These are phyloP conservation scores for Fabrea salina DNA, from an alignment of 169 alveolate genomes.

Conservation along the genomic window DNA sequence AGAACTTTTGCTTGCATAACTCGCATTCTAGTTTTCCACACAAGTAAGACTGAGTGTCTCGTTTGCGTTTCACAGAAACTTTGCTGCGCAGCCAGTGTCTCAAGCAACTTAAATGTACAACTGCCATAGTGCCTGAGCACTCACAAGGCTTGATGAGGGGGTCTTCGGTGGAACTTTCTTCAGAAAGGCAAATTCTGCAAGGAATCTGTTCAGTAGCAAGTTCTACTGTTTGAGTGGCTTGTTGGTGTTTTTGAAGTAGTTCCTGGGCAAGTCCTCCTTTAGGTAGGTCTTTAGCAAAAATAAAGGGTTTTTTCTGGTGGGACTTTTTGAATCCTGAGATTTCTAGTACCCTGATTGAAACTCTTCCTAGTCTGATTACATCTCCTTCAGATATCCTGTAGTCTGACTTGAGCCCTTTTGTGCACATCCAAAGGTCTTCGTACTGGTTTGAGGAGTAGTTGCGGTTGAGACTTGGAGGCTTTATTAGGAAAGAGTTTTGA, in stretches of 20 bases:
- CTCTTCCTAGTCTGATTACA: background rate
- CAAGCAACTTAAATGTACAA: constrained; percentile 93
- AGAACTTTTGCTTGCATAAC: constrained; percentile 82
- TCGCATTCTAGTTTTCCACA: constrained; percentile 59
- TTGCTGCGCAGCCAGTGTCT: constrained; percentile 85
- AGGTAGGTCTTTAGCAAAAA: too few relatives aligned
- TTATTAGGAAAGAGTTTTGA: too few relatives aligned
- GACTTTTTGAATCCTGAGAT: too few relatives aligned
- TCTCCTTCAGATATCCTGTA: constrained; percentile 14
- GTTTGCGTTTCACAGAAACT: background rate
- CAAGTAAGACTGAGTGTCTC: background rate
- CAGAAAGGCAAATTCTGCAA: constrained; percentile 92
- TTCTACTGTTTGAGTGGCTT: too few relatives aligned
- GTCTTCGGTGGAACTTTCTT: constrained; percentile 80
- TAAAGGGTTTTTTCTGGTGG: too few relatives aligned
- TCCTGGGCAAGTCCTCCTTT: too few relatives aligned
- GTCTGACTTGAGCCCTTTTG: too few relatives aligned
- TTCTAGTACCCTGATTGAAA: background rate
- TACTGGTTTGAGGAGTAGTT: too few relatives aligned
- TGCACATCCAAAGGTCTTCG: too few relatives aligned
- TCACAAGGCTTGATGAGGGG: constrained; percentile 90
- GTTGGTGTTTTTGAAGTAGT: too few relatives aligned
- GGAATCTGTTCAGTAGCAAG: constrained; percentile 16
- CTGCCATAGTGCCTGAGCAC: constrained; percentile 91
- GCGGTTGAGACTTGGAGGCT: too few relatives aligned